Evolutionary conservation across 73 alveolate genomes (phyloP).

Genomic region (Tetrahymena thermophila): DNA sequence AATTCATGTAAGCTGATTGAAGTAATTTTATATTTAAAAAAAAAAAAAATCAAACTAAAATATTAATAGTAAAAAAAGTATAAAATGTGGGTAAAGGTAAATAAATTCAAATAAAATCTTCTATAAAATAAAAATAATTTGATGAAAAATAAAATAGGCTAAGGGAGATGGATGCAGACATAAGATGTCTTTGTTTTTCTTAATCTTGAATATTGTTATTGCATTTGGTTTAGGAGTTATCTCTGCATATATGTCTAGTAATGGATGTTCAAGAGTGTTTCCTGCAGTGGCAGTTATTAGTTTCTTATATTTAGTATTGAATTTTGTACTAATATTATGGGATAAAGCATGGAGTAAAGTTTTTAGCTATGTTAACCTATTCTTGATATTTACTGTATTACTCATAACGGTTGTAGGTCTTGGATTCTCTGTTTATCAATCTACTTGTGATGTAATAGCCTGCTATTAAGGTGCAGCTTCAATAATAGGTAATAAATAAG

Average conservation of each 20-base stretch:
- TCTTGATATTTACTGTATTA: neutral
- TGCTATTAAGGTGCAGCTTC: neutral
- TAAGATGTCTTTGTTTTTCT: neutral
- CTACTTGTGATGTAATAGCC: neutral
- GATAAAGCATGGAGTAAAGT: neutral
- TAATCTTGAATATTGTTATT: neutral
- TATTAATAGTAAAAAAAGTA: neutral
- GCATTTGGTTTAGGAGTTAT: neutral
- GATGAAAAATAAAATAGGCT: neutral
- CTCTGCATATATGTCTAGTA: neutral
- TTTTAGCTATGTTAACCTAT: neutral
- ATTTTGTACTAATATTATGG: neutral
- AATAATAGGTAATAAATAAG: neutral
- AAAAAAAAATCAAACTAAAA: neutral
- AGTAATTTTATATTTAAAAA: neutral
- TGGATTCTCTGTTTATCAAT: neutral
- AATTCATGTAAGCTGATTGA: too few species aligned
- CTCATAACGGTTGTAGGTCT: neutral
- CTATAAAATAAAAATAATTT: neutral
- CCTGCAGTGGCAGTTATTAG: neutral
- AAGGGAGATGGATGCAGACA: neutral
- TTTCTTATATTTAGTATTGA: neutral
- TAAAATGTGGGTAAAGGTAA: neutral
- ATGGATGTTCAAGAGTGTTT: neutral
- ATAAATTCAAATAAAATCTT: neutral